Conservation (phyloP, 768 basidiomycete genomes). For the Trametes coccinea region DNA sequence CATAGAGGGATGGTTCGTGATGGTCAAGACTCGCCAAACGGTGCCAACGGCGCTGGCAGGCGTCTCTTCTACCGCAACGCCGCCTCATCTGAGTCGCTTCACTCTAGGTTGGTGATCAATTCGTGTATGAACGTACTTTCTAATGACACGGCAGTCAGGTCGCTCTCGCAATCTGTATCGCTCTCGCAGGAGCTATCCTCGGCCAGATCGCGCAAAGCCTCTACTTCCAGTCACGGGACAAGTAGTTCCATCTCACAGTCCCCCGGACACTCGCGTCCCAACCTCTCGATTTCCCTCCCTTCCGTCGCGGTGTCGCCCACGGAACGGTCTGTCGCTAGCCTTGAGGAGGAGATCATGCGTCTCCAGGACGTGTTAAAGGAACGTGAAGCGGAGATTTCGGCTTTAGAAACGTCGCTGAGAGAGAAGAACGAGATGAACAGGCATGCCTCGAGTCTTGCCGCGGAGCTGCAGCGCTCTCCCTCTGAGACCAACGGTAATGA, state of each 20-base stretch:
- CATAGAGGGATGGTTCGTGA: constrained; percentile 53
- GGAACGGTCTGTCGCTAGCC: constrained; percentile 79
- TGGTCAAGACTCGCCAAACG: constrained; percentile 46
- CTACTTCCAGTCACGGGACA: constrained; percentile 74
- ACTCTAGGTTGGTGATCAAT: constrained; percentile 62
- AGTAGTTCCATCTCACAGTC: constrained; percentile 67
- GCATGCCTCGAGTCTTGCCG: not conserved
- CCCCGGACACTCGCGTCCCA: constrained; percentile 51
- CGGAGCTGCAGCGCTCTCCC: constrained; percentile 2
- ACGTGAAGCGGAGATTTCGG: constrained; percentile 86
- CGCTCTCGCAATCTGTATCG: constrained; percentile 92
- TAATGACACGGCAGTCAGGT: constrained; percentile 47
- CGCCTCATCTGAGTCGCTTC: constrained; percentile 85
- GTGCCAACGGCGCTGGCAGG: constrained; percentile 53
- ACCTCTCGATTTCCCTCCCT: constrained; percentile 59
- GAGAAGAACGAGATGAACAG: constrained; percentile 32
- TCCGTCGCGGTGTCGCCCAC: constrained; percentile 38
- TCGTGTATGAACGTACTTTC: constrained; percentile 19
- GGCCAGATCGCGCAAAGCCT: constrained; percentile 81
- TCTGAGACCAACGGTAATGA: constrained; percentile 28
- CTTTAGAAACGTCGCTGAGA: constrained; percentile 60
- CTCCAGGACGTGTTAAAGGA: constrained; percentile 90
- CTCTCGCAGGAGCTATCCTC: constrained; percentile 96
- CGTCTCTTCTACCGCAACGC: constrained; percentile 85
- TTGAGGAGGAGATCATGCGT: constrained; percentile 95